phyloP scores from a whole-genome alignment of 176 grass and related monocot species.

The Raddia distichophylla region DNA sequence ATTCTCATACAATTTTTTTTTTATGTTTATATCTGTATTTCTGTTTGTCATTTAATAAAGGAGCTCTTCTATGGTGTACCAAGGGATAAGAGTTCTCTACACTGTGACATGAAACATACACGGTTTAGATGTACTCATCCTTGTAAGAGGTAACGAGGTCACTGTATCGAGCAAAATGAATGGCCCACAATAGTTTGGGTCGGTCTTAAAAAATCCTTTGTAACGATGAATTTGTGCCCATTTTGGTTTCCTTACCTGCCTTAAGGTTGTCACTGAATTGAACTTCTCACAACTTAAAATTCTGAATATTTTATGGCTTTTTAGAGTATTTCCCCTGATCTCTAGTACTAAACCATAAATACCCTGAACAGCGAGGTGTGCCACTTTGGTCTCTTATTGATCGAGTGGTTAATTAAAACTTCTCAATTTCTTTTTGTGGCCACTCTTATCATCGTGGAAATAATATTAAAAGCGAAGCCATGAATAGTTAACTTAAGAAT shows the following conservation, averaged over 20 bases:
- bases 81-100: too few species aligned
- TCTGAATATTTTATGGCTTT: not conserved
- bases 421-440: not conserved
- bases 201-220: too few species aligned
- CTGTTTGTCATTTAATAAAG: not conserved
- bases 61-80: too few species aligned
- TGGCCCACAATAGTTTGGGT: too few species aligned
- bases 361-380: not conserved
- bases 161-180: too few species aligned
- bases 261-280: not conserved
- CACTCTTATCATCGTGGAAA: not conserved
- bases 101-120: too few species aligned
- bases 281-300: not conserved
- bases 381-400: not conserved
- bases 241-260: not conserved
- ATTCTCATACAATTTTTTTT: too few species aligned
- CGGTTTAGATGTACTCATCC: too few species aligned
- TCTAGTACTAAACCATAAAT: not conserved
- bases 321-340: not conserved
- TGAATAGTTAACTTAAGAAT: not conserved
- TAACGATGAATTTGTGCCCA: not conserved
- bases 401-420: not conserved
- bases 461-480: not conserved
- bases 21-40: not conserved
- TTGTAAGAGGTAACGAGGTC: too few species aligned